A percentile compares a stretch with the other conserved stretches of the same genome.
Evolutionary conservation across 2,329 filamentous ascomycete species (phyloP).

Genomic region (Furcasterigmium furcatum): DNA sequence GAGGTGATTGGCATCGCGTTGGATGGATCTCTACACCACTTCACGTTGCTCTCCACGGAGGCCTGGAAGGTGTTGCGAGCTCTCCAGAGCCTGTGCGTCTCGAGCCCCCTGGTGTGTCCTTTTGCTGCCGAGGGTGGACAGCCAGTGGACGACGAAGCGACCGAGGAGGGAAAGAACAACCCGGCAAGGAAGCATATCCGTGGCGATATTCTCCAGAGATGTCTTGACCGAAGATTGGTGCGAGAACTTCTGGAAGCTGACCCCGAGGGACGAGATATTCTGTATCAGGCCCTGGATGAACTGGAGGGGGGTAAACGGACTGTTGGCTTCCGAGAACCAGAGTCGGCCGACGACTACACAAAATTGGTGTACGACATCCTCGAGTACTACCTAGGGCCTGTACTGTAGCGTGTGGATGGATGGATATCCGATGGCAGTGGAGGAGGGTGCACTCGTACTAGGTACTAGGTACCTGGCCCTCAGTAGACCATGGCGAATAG

Average conservation of each 20-base stretch:
- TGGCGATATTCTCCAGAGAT: conserved; percentile 60
- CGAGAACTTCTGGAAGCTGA: conserved; percentile 35
- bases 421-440: no score
- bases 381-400: conserved; percentile 48
- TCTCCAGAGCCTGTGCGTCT: conserved; percentile 64
- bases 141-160: conserved; percentile 10
- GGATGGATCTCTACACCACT: conserved; percentile 67
- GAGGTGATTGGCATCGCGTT: conserved; percentile 64
- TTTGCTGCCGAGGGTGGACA: conserved; percentile 28
- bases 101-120: conserved; percentile 44
- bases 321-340: conserved; percentile 20
- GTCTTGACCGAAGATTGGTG: conserved; percentile 43
- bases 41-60: conserved; percentile 60
- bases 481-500: no score
- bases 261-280: conserved; percentile 22
- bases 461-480: no score
- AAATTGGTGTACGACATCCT: conserved; percentile 51
- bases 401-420: conserved; percentile 30
- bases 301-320: conserved; percentile 45
- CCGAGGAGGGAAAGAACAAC: conserved; percentile 6
- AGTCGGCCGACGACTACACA: conserved; percentile 32
- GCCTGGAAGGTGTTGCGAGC: conserved; percentile 70
- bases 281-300: conserved; percentile 45
- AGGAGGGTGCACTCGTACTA: no score
- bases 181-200: conserved; percentile 55